Percentiles rank a stretch among this genome's conserved stretches.
Evolutionary conservation across 1,284 basidiomycete genomes (phyloP).

Genomic region (Heliocybe sulcata): DNA sequence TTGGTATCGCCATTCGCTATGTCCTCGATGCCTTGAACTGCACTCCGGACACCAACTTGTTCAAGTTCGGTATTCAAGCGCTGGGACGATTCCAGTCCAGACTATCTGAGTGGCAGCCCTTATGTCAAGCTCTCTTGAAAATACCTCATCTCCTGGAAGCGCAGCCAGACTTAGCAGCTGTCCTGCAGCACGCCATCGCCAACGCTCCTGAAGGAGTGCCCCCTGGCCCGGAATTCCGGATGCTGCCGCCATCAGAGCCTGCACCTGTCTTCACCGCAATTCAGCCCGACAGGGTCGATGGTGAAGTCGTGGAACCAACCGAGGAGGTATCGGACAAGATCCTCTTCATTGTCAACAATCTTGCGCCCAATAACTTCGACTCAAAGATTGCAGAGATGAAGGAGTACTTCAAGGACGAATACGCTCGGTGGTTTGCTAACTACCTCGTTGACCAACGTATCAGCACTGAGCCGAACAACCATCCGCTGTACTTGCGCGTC

Average conservation of each 20-base stretch:
- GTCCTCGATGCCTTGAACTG: slow-evolving; percentile 92
- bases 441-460: slow-evolving; percentile 97
- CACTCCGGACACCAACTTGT: slow-evolving; percentile 86
- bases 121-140: slow-evolving; percentile 85
- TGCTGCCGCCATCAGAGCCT: slow-evolving; percentile 32
- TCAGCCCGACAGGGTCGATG: slow-evolving; percentile 55
- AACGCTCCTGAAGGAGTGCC: slow-evolving; percentile 34
- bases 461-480: slow-evolving; percentile 96
- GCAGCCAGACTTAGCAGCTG: slow-evolving; percentile 79
- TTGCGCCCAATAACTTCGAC: slow-evolving; percentile 92
- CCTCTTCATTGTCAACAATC: slow-evolving; percentile 97
- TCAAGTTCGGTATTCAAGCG: slow-evolving; percentile 94
- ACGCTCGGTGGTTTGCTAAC: slow-evolving; percentile 95
- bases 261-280: slow-evolving; percentile 67
- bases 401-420: slow-evolving; percentile 71
- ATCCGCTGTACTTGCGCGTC: slow-evolving; percentile 91
- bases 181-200: slow-evolving; percentile 67
- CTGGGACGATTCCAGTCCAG: slow-evolving; percentile 85
- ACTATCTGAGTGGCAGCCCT: slow-evolving; percentile 88
- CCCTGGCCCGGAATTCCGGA: slow-evolving; percentile 30
- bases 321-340: slow-evolving; percentile 92
- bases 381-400: slow-evolving; percentile 81
- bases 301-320: slow-evolving; percentile 64
- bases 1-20: slow-evolving; percentile 96
- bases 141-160: slow-evolving; percentile 86